These are phyloP conservation scores for Cladorrhinum samala DNA, from an alignment of 495 filamentous ascomycete species.

Conservation along the genomic window DNA sequence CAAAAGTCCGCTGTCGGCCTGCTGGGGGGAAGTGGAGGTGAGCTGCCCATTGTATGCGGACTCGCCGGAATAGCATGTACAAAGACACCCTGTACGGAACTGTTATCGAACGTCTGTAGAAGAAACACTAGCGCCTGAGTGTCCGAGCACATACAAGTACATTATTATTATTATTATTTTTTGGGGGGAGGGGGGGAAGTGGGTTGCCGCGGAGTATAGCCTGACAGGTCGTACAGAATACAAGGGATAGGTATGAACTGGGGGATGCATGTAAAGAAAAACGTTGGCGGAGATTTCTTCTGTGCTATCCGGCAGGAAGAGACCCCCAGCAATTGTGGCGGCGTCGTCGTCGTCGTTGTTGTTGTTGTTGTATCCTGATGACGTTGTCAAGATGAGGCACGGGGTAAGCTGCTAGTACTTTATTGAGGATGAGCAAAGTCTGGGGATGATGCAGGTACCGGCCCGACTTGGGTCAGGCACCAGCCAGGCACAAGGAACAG, in stretches of 20 bases:
- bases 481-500: background rate
- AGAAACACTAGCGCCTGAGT: conserved; percentile 26
- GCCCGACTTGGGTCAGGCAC: conserved; percentile 7
- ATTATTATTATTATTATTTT: too few species aligned
- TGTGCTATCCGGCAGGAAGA: background rate
- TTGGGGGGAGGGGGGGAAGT: conserved; percentile 9
- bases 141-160: conserved; percentile 26
- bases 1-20: background rate
- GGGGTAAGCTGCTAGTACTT: too few species aligned
- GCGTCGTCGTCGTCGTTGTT: too few species aligned
- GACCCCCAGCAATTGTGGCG: too few species aligned
- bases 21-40: conserved; percentile 8
- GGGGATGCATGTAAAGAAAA: background rate
- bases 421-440: too few species aligned
- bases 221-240: background rate
- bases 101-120: conserved; percentile 35
- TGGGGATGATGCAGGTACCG: conserved; percentile 13
- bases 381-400: background rate
- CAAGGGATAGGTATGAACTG: background rate
- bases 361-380: background rate
- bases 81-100: conserved; percentile 29
- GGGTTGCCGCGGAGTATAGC: conserved; percentile 8
- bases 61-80: conserved; percentile 18
- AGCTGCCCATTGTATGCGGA: conserved; percentile 14
- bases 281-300: background rate